Evolutionary conservation across 805 yeast species (phyloP).

Genomic region (Kuraishia capsulata): DNA sequence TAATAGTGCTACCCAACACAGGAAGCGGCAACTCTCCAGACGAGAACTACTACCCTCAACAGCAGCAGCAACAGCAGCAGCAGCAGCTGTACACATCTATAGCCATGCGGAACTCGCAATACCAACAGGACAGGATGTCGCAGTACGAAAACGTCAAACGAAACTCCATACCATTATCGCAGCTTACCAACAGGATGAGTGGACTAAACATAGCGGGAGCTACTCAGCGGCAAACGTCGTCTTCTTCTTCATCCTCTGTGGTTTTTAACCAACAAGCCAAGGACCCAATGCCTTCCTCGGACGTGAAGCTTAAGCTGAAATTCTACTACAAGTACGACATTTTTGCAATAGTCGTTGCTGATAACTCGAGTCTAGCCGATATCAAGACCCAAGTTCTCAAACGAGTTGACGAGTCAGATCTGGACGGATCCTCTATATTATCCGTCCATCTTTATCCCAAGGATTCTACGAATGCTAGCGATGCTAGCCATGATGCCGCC

Average conservation of each 20-base stretch:
- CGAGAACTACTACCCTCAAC: slow-evolving; percentile 2
- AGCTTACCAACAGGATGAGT: slow-evolving; percentile 10
- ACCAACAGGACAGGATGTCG: slow-evolving; percentile 43
- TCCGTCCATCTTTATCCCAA: slow-evolving; percentile 16
- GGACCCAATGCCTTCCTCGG: slow-evolving; percentile 7
- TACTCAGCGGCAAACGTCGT: slow-evolving; percentile 11
- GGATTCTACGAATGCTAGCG: slow-evolving; percentile 14
- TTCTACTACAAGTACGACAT: slow-evolving; percentile 77
- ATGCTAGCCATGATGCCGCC: slow-evolving; percentile 9
- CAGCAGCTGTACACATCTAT: slow-evolving; percentile 20
- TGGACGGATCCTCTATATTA: slow-evolving; percentile 7
- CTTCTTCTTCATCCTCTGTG: slow-evolving; percentile 7
- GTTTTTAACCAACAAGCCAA: background rate
- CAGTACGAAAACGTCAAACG: slow-evolving; percentile 31
- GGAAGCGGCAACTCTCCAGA: no score
- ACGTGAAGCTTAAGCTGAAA: slow-evolving; percentile 50
- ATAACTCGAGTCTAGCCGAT: slow-evolving; percentile 12
- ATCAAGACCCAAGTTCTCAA: slow-evolving; percentile 18
- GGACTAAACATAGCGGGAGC: slow-evolving; percentile 10
- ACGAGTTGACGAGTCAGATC: slow-evolving; percentile 19
- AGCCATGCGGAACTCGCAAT: slow-evolving; percentile 22
- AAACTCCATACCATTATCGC: slow-evolving; percentile 8
- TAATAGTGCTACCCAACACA: slow-evolving; percentile 13
- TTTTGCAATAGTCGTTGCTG: slow-evolving; percentile 46
- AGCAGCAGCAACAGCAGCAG: slow-evolving; percentile 12